These are phyloP conservation scores for Pholiota conissans DNA, from an alignment of 768 basidiomycete genomes.

Conservation along the genomic window DNA sequence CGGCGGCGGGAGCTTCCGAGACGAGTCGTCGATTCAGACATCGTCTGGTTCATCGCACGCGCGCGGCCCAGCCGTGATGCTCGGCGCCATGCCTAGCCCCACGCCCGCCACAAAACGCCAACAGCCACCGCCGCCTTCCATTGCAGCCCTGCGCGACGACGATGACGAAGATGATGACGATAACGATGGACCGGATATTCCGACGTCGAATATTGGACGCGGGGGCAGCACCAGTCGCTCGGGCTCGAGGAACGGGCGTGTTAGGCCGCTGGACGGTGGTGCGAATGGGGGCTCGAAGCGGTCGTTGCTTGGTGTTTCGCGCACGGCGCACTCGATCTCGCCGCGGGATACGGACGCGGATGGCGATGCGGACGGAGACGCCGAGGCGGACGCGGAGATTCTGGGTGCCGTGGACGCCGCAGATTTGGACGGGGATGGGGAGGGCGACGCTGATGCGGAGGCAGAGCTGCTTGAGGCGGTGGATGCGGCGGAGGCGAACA, in stretches of 20 bases:
- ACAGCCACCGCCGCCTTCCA: conserved; percentile 22
- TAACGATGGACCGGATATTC: conserved; percentile 21
- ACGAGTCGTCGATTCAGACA: background rate
- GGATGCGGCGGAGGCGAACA: conserved; percentile 46
- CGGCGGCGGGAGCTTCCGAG: background rate
- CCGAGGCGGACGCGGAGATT: conserved; percentile 36
- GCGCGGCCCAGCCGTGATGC: background rate
- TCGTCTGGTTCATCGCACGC: background rate
- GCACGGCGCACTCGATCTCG: conserved; percentile 9
- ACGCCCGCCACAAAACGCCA: conserved; percentile 12
- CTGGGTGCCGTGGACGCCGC: conserved; percentile 18
- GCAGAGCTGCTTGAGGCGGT: conserved; percentile 49
- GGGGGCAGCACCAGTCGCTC: conserved; percentile 12
- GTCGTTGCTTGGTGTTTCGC: conserved; percentile 13
- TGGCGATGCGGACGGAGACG: conserved; percentile 20
- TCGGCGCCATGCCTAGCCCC: background rate
- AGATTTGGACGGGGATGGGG: conserved; percentile 22
- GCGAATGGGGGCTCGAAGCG: conserved; percentile 6
- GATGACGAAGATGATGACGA: conserved; percentile 18
- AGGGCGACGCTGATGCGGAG: conserved; percentile 24
- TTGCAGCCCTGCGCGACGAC: conserved; percentile 21
- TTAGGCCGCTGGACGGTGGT: background rate
- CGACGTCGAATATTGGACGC: conserved; percentile 29
- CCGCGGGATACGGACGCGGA: conserved; percentile 27
- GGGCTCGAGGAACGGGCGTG: conserved; percentile 1